A percentile compares a stretch with the other conserved stretches of the same genome.
Conservation (phyloP, 345 rosid genomes). For the Acer saccharum region DNA sequence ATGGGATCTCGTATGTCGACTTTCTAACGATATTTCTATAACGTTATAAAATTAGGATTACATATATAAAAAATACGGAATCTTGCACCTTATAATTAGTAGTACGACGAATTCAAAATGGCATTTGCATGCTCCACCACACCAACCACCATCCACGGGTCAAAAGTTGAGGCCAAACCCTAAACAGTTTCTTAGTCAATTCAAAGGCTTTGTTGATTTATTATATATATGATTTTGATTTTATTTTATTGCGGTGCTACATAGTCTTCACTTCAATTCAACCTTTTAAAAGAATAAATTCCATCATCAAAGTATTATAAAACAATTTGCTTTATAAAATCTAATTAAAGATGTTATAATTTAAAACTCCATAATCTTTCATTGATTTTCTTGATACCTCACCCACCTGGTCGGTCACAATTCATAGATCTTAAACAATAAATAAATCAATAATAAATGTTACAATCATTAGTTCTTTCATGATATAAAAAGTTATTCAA, state of each 20-base stretch:
- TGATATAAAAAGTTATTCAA: too few species aligned
- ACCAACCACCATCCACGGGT: not conserved
- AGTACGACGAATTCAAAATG: too few species aligned
- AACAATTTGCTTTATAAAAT: not conserved
- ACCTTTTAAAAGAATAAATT: not conserved
- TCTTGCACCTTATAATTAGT: too few species aligned
- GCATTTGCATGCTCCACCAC: not conserved
- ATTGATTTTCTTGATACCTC: too few species aligned
- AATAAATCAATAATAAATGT: too few species aligned
- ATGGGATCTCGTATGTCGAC: too few species aligned
- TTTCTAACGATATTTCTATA: too few species aligned
- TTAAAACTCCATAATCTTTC: too few species aligned
- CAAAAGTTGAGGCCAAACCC: constrained; percentile 15
- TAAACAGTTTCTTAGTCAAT: not conserved
- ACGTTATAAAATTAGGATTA: too few species aligned
- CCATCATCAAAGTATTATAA: not conserved
- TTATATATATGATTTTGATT: too few species aligned
- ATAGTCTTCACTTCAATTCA: not conserved
- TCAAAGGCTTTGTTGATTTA: not conserved
- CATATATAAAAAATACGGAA: too few species aligned
- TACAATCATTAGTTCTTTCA: not conserved
- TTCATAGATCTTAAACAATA: not conserved
- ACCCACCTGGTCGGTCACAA: too few species aligned
- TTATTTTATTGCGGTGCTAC: not conserved
- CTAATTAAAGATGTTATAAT: not conserved